Evolutionary conservation across 176 grass and related monocot genomes (phyloP).

Genomic region (Zea luxurians): DNA sequence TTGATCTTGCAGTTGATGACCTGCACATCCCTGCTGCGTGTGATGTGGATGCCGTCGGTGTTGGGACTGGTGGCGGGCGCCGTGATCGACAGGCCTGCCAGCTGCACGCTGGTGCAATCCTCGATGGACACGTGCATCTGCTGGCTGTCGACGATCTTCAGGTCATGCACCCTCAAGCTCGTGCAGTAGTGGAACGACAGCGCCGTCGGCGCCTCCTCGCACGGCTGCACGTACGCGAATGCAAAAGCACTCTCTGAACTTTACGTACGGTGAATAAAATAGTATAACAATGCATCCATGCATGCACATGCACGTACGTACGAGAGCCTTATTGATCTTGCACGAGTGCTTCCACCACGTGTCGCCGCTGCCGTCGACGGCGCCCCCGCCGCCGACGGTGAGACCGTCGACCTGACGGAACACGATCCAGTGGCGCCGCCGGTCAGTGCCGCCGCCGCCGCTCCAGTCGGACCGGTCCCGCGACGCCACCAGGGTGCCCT

Average conservation of each 20-base stretch:
- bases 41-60: slow-evolving; percentile 54
- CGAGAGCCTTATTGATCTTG: slow-evolving; percentile 58
- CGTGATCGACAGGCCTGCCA: slow-evolving; percentile 15
- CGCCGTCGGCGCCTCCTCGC: slow-evolving; percentile 61
- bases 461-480: slow-evolving; percentile 41
- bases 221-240: slow-evolving; percentile 51
- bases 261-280: no score
- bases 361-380: slow-evolving; percentile 67
- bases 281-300: no score
- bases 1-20: slow-evolving; percentile 34
- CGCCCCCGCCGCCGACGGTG: slow-evolving; percentile 48
- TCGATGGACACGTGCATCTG: slow-evolving; percentile 50
- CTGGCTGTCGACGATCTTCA: slow-evolving; percentile 40
- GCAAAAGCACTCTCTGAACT: not conserved
- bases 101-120: slow-evolving; percentile 15
- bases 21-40: slow-evolving; percentile 25
- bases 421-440: slow-evolving; percentile 59
- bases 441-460: not conserved
- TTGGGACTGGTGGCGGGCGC: slow-evolving; percentile 38
- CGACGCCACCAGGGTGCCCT: slow-evolving; percentile 31
- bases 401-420: slow-evolving; percentile 43
- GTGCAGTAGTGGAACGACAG: slow-evolving; percentile 38
- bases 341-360: slow-evolving; percentile 78
- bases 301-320: slow-evolving; percentile 17
- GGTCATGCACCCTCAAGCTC: not conserved